A percentile compares a stretch with the other conserved stretches of the same genome.
Conservation (phyloP, 1,284 basidiomycete genomes). For the Ceratobasidium sp. region DNA sequence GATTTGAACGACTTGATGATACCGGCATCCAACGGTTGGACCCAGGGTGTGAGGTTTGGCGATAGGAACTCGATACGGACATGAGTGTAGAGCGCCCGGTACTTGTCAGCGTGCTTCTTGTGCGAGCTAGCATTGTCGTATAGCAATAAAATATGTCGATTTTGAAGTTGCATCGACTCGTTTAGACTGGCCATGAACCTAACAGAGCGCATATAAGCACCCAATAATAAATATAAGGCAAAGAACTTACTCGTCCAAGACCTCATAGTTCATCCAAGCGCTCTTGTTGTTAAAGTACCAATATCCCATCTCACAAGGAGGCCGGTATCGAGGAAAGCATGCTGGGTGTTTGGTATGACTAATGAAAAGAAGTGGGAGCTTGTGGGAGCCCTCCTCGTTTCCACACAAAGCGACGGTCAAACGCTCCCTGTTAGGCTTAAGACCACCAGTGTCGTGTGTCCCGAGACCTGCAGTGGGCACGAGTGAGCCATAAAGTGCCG, state of each 20-base stretch:
- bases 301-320: constrained; percentile 52
- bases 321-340: constrained; percentile 52
- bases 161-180: neutral
- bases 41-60: constrained; percentile 38
- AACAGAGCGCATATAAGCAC: no score
- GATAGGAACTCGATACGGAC: constrained; percentile 28
- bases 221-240: neutral
- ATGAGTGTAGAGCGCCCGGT: no score
- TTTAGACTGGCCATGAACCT: no score
- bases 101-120: no score
- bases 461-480: constrained; percentile 52
- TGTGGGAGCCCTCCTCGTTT: constrained; percentile 57
- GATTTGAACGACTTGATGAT: constrained; percentile 47
- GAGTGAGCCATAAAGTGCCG: constrained; percentile 53
- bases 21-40: constrained; percentile 46
- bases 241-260: constrained; percentile 21
- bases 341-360: constrained; percentile 54
- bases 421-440: constrained; percentile 54
- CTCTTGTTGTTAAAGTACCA: constrained; percentile 56
- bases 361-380: constrained; percentile 55
- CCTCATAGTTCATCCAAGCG: constrained; percentile 57
- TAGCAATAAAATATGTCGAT: constrained; percentile 33
- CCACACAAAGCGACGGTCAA: constrained; percentile 56
- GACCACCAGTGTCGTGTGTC: constrained; percentile 50
- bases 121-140: constrained; percentile 34